A percentile compares a stretch with the other conserved stretches of the same genome.
Evolutionary conservation across 164 flowering plant genomes (phyloP).

Genomic region (Dillenia suffruticosa): DNA sequence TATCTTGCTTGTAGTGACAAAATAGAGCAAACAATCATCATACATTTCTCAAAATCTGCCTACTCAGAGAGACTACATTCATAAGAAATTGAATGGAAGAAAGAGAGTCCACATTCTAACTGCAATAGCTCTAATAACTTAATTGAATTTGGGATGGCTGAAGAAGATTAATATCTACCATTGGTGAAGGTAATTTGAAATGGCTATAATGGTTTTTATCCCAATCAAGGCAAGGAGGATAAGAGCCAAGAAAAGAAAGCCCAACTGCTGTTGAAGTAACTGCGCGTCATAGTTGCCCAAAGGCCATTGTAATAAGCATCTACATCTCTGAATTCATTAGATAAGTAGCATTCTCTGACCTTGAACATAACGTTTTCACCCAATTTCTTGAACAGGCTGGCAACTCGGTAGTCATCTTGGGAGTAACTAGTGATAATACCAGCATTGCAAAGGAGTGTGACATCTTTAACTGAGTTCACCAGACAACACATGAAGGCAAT

Average conservation of each 20-base stretch:
- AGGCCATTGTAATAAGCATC: slow-evolving; percentile 6
- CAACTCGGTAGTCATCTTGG: slow-evolving; percentile 5
- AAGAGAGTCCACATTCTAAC: too few relatives aligned
- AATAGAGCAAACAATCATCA: too few relatives aligned
- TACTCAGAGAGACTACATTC: too few relatives aligned
- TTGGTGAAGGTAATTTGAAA: too few relatives aligned
- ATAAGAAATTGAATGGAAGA: too few relatives aligned
- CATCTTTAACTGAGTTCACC: slow-evolving; percentile 6
- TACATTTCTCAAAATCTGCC: too few relatives aligned
- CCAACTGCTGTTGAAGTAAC: slow-evolving; percentile 13
- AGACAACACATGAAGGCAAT: slow-evolving; percentile 11
- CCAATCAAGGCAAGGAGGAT: neutral
- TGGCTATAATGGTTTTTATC: neutral
- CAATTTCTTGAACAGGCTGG: slow-evolving; percentile 1
- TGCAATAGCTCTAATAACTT: too few relatives aligned
- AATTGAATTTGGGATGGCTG: too few relatives aligned
- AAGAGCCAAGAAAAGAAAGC: slow-evolving; percentile 2
- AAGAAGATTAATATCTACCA: too few relatives aligned
- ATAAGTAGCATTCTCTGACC: slow-evolving; percentile 2
- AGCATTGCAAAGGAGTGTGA: slow-evolving; percentile 1
- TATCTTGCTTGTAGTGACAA: too few relatives aligned
- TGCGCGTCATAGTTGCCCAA: slow-evolving; percentile 7
- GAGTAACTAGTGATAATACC: slow-evolving; percentile 7
- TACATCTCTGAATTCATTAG: neutral
- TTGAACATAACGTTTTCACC: neutral